Conservation (phyloP, 371 early-diverging fungal species). For the Mucor piriformis region DNA sequence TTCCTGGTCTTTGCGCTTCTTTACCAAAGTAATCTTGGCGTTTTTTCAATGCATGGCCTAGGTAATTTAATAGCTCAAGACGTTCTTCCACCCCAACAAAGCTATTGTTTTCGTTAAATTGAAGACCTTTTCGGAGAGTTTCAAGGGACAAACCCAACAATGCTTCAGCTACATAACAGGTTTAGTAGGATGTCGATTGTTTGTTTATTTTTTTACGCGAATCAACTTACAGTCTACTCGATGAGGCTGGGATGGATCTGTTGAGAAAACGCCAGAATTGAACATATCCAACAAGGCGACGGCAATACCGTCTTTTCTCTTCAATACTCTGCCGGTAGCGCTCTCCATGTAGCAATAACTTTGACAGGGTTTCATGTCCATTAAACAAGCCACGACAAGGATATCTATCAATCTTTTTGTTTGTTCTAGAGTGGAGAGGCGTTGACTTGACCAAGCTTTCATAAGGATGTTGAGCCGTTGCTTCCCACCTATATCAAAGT, state of each 20-base stretch:
- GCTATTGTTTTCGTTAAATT: conserved; percentile 72
- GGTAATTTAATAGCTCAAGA: conserved; percentile 65
- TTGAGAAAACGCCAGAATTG: conserved; percentile 76
- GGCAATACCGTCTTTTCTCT: conserved; percentile 86
- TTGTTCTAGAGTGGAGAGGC: conserved; percentile 60
- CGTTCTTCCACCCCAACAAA: conserved; percentile 83
- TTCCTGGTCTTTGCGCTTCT: conserved; percentile 75
- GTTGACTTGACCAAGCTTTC: conserved; percentile 42
- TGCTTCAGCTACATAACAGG: conserved; percentile 42
- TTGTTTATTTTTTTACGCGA: too few species aligned
- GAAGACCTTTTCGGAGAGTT: conserved; percentile 69
- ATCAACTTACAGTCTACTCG: conserved; percentile 80
- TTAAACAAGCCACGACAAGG: conserved; percentile 82
- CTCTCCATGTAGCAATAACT: conserved; percentile 76
- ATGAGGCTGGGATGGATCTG: conserved; percentile 61
- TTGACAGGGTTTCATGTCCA: conserved; percentile 90
- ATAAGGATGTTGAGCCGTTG: conserved; percentile 67
- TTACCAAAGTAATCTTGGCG: conserved; percentile 53
- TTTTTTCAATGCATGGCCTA: conserved; percentile 56
- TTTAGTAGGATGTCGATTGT: too few species aligned
- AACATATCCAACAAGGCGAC: conserved; percentile 87
- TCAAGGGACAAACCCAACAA: conserved; percentile 59
- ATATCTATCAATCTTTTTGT: conserved; percentile 81
- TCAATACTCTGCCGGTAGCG: conserved; percentile 54
- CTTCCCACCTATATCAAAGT: conserved; percentile 73